Conservation (phyloP, 2,329 filamentous ascomycete species). For the Sporothrix inflata region DNA sequence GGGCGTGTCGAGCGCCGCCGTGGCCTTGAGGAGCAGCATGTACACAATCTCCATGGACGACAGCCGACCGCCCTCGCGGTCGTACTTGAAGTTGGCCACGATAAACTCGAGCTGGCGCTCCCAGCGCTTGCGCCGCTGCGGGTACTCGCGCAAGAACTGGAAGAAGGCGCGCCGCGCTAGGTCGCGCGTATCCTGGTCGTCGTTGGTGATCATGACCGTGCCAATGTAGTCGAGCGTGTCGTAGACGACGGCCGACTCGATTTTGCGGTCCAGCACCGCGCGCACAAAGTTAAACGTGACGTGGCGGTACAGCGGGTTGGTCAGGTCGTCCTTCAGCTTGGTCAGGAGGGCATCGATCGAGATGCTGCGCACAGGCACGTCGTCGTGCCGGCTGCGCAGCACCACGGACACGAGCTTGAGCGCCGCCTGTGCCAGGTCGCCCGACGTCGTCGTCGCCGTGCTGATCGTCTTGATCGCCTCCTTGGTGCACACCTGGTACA, state of each 20-base stretch:
- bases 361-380: constrained; percentile 75
- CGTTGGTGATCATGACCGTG: constrained; percentile 93
- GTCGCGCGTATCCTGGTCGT: constrained; percentile 84
- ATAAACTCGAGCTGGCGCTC: constrained; percentile 87
- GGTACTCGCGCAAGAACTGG: constrained; percentile 92
- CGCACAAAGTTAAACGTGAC: constrained; percentile 94
- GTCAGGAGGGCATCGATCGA: constrained; percentile 81
- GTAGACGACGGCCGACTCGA: constrained; percentile 86
- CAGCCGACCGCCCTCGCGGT: constrained; percentile 82
- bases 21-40: constrained; percentile 81
- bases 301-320: constrained; percentile 88
- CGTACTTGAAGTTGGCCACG: constrained; percentile 87
- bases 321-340: constrained; percentile 83
- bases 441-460: constrained; percentile 74
- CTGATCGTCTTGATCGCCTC: constrained; percentile 84
- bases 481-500: constrained; percentile 77
- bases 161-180: constrained; percentile 87
- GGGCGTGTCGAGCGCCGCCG: constrained; percentile 39
- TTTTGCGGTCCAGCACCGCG: constrained; percentile 79
- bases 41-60: constrained; percentile 93
- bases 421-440: constrained; percentile 83
- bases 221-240: constrained; percentile 89
- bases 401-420: constrained; percentile 86
- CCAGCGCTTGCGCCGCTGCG: constrained; percentile 87
- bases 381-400: constrained; percentile 76